Base-by-base conservation (phyloP, 805 yeast species). In the Candida xiaguanensis region DNA sequence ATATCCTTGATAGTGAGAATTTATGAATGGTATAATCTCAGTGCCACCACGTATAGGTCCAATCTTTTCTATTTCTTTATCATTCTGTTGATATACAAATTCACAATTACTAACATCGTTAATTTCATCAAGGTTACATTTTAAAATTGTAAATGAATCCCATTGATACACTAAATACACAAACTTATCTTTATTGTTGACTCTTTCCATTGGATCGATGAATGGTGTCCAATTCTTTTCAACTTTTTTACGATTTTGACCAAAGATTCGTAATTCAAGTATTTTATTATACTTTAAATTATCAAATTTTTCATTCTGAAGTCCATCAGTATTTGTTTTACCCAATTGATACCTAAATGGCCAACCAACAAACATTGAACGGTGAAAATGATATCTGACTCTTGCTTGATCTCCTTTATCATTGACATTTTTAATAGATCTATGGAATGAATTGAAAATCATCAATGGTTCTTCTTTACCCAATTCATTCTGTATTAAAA, bases 171-270 rank as follows among this genome's bases (percentile, higher is more conserved):
- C 56, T 11, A 63, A 50, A 40, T 56, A 52, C 22, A 67, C 41
- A 27, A 52, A 41, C 19, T 51, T 48, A 46, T 66, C 71, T 18
- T 54, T 61, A 22, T 43, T 35, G 13, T 41, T 43, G 5, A 41
- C 34, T 34, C 65, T 49, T 22, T 53, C 57, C 2, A 24, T 24
- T 25, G 44, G 45, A 39, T 61, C 61, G 5, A 64, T 39, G 42
- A 67, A 46, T 0, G 73, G 73, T 8, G 70, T 61, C 73, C 73
- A 67, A 46, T 67, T 67, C 43, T 67, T 67, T 40, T 62, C 43
- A 5, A 33, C 19, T 34, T 17, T 9, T 27, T 26, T 36, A 9
- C 39, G 8, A 19, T 36, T 16, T 11, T 14, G 32, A 19, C 13
- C 47, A 11, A 31, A 31, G 23, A 53, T 43, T 30, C 50, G 38